phyloP scores from a whole-genome alignment of 2,329 filamentous ascomycete species.

The Onygenales sp. region DNA sequence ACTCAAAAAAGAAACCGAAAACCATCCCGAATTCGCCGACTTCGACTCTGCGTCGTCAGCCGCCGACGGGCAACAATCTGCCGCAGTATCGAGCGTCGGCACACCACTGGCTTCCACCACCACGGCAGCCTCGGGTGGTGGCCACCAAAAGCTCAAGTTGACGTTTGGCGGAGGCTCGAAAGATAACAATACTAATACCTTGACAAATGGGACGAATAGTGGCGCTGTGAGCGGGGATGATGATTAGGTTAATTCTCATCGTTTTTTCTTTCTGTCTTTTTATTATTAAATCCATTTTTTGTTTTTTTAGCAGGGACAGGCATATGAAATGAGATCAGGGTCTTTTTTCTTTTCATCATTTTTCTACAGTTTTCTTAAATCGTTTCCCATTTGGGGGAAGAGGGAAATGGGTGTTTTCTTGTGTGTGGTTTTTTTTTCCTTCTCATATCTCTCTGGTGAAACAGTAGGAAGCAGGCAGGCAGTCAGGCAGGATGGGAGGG shows the following conservation, averaged over 20 bases:
- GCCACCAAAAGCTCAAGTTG: conserved; percentile 59
- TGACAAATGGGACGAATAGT: conserved; percentile 21
- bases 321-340: no score
- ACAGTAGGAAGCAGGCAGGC: no score
- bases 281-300: background rate
- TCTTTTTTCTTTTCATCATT: background rate
- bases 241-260: conserved; percentile 4
- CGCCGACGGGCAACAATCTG: conserved; percentile 43
- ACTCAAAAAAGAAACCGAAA: conserved; percentile 44
- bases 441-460: no score
- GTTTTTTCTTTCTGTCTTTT: background rate
- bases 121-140: conserved; percentile 36
- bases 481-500: no score
- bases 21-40: conserved; percentile 48
- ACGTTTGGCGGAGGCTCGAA: conserved; percentile 41
- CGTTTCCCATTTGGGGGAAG: background rate
- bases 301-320: background rate
- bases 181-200: conserved; percentile 24
- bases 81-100: conserved; percentile 36
- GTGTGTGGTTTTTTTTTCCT: no score
- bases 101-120: conserved; percentile 51
- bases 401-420: background rate
- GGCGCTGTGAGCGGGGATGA: conserved; percentile 25
- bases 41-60: conserved; percentile 40
- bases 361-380: background rate